Base-by-base conservation (phyloP, 345 rosid species). In the Excoecaria agallocha region DNA sequence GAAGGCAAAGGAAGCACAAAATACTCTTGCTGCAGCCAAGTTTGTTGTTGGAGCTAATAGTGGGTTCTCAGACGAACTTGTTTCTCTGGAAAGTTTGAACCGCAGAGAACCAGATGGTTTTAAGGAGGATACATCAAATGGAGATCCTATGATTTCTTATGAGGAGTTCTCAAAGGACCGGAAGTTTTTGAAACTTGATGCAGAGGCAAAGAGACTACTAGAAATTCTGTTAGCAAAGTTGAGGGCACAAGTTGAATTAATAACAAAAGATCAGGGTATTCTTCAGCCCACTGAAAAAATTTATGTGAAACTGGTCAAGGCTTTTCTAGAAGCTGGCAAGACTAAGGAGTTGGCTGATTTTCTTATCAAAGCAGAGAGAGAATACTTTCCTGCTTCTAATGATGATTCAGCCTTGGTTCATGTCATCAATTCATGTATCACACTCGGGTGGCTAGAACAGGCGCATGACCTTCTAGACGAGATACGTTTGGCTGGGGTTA, bases 381-480 rank as follows among this genome's bases (percentile, higher is more conserved):
- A 87, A 83, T 88, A 91, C 60, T 86, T 83, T 66, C 87, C 86
- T 24, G 82, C 83, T 77, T 93, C 94, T 49, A 84, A 78, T 77
- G 98, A 93, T 83, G 87, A 87, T 68, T 91, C 93, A 0, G 81
- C 79, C 30, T 79, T 93, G 78, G 85, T 83, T 76, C 86, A 89
- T 54, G 93, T 95, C 67, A 86, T 88, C 69, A 87, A 91, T 73
- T 82, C 91, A 0, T 95, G 98, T 83, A 91, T 95, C 75, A 85
- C 97, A 69, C 82, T 91, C 39, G 97, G 88, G 57, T 91, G 94
- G 99, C 84, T 95, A 75, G 97, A 93, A 77, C 86, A 89, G 80
- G 97, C 97, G 5, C 93, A 95, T 75, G 99, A 95, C 81, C 88
- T 95, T 78, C 90, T 95, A 37, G 96, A 95, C 60, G 99, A 95